Evolutionary conservation across 306 rosid genomes (phyloP).

Genomic region (Inga oerstediana): DNA sequence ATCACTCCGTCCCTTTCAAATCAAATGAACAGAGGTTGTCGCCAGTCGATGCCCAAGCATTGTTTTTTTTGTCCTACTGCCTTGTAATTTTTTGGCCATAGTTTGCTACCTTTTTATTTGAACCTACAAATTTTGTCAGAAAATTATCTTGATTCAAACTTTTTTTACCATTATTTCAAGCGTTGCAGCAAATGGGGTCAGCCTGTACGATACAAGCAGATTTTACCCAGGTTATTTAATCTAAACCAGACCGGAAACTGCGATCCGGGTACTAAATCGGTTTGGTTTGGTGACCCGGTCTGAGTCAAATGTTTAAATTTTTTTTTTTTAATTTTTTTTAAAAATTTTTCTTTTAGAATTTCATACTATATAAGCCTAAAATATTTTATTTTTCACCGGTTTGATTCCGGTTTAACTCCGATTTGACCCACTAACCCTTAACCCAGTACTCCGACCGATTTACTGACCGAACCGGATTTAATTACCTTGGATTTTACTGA

Average conservation of each 20-base stretch:
- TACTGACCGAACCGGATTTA: too few species aligned
- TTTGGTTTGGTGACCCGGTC: too few species aligned
- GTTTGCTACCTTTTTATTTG: background rate
- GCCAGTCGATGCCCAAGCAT: constrained; percentile 31
- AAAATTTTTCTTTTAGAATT: too few species aligned
- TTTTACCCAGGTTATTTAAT: background rate
- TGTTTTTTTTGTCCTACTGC: background rate
- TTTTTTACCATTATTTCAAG: background rate
- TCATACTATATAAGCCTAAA: too few species aligned
- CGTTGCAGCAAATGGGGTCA: background rate
- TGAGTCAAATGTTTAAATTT: too few species aligned
- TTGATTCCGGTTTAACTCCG: too few species aligned
- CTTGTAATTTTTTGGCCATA: background rate
- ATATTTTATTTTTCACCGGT: too few species aligned
- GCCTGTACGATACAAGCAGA: background rate
- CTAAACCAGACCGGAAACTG: too few species aligned
- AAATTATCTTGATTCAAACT: background rate
- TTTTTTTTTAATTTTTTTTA: too few species aligned
- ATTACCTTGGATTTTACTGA: background rate
- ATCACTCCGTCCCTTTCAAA: constrained; percentile 22
- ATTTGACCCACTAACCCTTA: too few species aligned
- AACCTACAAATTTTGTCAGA: background rate
- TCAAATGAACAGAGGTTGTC: constrained; percentile 18
- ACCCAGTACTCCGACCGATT: too few species aligned
- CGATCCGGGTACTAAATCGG: too few species aligned